These are phyloP conservation scores for Lactifluus piperatus DNA, from an alignment of 768 basidiomycete species.

Conservation along the genomic window DNA sequence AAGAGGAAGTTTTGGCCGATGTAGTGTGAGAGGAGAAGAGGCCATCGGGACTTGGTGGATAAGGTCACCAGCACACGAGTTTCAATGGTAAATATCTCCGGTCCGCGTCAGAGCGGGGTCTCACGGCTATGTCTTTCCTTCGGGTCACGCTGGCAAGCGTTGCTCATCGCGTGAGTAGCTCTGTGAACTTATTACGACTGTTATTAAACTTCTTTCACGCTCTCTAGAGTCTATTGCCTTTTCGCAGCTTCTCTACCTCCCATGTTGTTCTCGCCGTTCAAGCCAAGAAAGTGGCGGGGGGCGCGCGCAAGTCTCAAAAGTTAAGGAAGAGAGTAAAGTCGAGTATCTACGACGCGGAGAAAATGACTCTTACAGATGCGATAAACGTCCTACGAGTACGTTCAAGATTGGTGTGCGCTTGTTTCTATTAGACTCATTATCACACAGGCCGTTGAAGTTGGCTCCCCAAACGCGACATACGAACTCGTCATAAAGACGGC, in stretches of 20 bases:
- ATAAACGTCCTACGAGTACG: slow-evolving; percentile 51
- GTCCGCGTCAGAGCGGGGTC: slow-evolving; percentile 5
- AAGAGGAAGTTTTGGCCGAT: slow-evolving; percentile 27
- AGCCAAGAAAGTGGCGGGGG: slow-evolving; percentile 53
- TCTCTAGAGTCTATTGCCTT: slow-evolving; percentile 7
- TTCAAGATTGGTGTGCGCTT: slow-evolving; percentile 28
- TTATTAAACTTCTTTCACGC: background rate
- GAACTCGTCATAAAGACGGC: slow-evolving; percentile 77
- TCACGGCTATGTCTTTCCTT: slow-evolving; percentile 10
- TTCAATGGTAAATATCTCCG: background rate
- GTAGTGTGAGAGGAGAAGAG: slow-evolving; percentile 31
- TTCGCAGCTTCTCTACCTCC: slow-evolving; percentile 47
- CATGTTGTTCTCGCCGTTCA: slow-evolving; percentile 39
- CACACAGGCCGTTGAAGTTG: slow-evolving; percentile 72
- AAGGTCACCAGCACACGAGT: background rate
- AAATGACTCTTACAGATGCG: slow-evolving; percentile 57
- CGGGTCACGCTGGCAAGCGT: background rate
- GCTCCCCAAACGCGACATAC: slow-evolving; percentile 65
- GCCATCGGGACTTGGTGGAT: slow-evolving; percentile 28
- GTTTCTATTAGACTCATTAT: background rate
- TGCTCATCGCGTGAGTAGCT: background rate
- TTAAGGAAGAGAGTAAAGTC: slow-evolving; percentile 43
- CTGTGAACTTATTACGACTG: background rate
- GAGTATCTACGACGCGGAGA: slow-evolving; percentile 53
- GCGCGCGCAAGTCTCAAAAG: slow-evolving; percentile 45